These are phyloP conservation scores for Saccharomycopsis sp. DNA, from an alignment of 805 yeast species.

Conservation along the genomic window DNA sequence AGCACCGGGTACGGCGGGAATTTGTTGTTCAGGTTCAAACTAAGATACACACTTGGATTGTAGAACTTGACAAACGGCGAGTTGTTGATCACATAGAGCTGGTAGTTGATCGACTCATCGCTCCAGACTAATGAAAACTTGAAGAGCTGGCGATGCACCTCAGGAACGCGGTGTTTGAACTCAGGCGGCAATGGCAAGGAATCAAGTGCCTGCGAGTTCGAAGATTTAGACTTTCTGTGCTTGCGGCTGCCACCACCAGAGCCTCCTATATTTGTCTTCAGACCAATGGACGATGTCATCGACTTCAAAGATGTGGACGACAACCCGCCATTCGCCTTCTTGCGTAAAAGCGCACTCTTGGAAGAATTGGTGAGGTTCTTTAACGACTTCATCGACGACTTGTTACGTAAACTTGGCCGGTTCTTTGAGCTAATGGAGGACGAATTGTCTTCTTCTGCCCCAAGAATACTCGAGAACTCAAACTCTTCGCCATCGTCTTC, in stretches of 20 bases:
- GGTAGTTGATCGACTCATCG: slow-evolving; percentile 32
- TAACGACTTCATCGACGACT: slow-evolving; percentile 14
- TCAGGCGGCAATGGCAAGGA: slow-evolving; percentile 36
- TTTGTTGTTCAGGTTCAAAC: slow-evolving; percentile 9
- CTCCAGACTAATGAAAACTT: slow-evolving; percentile 39
- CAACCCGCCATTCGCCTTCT: slow-evolving; percentile 18
- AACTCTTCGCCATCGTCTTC: background rate
- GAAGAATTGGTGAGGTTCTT: slow-evolving; percentile 11
- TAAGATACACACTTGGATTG: slow-evolving; percentile 14
- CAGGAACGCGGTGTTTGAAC: slow-evolving; percentile 36
- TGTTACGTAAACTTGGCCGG: slow-evolving; percentile 1
- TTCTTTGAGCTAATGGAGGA: background rate
- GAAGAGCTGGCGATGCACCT: slow-evolving; percentile 36
- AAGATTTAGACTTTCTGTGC: no score
- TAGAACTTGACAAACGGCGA: slow-evolving; percentile 10
- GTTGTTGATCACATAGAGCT: slow-evolving; percentile 23
- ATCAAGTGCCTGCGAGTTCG: slow-evolving; percentile 14
- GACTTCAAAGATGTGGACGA: slow-evolving; percentile 21
- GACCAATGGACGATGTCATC: slow-evolving; percentile 10
- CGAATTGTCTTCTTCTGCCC: no score
- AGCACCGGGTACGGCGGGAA: slow-evolving; percentile 19
- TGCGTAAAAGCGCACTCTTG: no score
- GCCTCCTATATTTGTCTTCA: no score
- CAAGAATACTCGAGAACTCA: no score
- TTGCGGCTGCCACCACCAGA: background rate